Evolutionary conservation across 1,284 basidiomycete genomes (phyloP).

Genomic region (Tilletia caries): DNA sequence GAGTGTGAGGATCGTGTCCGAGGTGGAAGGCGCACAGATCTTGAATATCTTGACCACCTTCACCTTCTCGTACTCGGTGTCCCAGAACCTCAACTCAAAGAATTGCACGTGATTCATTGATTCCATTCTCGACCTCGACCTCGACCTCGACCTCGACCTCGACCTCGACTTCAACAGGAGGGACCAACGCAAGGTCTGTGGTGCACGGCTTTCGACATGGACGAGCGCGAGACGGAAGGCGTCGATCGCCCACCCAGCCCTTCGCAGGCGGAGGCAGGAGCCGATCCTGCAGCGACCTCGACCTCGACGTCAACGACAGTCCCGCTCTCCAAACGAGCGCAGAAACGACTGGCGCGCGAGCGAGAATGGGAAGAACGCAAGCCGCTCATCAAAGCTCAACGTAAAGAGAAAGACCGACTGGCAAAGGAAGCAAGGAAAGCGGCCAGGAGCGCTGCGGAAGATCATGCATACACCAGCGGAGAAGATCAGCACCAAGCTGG

Average conservation of each 20-base stretch:
- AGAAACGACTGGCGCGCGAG: constrained; percentile 9
- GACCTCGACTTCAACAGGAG: no score
- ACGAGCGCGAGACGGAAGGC: background rate
- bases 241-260: background rate
- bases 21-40: background rate
- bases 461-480: no score
- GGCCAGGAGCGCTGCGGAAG: background rate
- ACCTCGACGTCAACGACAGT: background rate
- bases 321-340: constrained; percentile 8
- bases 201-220: no score
- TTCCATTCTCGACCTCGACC: constrained; percentile 17
- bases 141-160: background rate
- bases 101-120: constrained; percentile 15
- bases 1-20: background rate
- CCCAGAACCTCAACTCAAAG: constrained; percentile 19
- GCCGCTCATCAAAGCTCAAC: constrained; percentile 8
- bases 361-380: background rate
- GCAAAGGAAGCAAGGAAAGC: background rate
- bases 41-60: background rate
- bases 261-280: background rate
- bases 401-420: constrained; percentile 1
- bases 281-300: background rate
- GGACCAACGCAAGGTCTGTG: no score
- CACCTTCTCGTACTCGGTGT: constrained; percentile 11
- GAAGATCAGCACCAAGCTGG: background rate